Conservation (phyloP, 495 filamentous ascomycete species). For the Neurospora sp. region DNA sequence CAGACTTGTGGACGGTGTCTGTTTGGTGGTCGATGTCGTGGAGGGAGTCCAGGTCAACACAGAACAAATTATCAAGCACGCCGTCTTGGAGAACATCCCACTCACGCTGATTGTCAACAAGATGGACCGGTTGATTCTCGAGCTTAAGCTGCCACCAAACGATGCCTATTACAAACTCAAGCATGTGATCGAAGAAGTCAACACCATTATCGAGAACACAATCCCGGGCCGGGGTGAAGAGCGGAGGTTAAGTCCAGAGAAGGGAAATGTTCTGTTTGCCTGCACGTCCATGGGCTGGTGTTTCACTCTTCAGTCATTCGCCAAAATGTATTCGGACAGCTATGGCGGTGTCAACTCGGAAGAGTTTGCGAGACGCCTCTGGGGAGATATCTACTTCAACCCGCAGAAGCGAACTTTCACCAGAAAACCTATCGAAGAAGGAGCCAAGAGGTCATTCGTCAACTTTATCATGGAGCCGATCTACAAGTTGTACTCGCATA, state of each 20-base stretch:
- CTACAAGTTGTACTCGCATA: constrained; percentile 96
- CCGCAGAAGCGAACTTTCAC: constrained; percentile 82
- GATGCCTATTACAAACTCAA: constrained; percentile 99
- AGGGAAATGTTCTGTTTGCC: constrained; percentile 92
- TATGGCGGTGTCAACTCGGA: constrained; percentile 68
- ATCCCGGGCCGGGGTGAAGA: constrained; percentile 74
- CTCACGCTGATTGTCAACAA: constrained; percentile 91
- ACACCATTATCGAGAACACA: constrained; percentile 83
- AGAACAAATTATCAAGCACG: constrained; percentile 93
- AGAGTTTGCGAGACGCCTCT: constrained; percentile 73
- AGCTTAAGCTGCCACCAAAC: constrained; percentile 86
- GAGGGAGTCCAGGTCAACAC: constrained; percentile 96
- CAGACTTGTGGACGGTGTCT: constrained; percentile 82
- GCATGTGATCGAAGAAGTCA: constrained; percentile 95
- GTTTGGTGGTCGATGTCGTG: constrained; percentile 92
- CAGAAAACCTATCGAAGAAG: constrained; percentile 71
- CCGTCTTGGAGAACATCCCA: constrained; percentile 80
- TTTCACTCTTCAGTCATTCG: constrained; percentile 86
- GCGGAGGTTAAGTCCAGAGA: constrained; percentile 82
- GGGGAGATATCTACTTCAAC: constrained; percentile 97
- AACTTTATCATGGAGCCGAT: constrained; percentile 93
- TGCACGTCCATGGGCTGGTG: constrained; percentile 92
- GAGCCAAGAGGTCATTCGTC: constrained; percentile 78
- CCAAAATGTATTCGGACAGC: constrained; percentile 89
- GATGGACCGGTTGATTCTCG: constrained; percentile 88